Base-by-base conservation (phyloP, 345 rosid species). In the Rhodamnia argentea region DNA sequence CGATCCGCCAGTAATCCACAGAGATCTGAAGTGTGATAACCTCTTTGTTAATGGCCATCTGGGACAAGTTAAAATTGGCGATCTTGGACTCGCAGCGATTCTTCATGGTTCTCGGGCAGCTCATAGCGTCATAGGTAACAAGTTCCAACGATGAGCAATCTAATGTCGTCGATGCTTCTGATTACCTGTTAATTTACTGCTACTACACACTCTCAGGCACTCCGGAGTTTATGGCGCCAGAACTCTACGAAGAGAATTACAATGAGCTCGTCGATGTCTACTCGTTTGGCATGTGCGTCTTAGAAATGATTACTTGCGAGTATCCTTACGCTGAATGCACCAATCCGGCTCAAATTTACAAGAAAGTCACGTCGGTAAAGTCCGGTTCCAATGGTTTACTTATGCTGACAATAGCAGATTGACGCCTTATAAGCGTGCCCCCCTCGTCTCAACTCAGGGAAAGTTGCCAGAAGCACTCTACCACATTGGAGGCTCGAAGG, bases 161-260 rank as follows among this genome's bases (percentile, higher is more conserved):
- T 4, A 50, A 52, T 52, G 54, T 13, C 53, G 24, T 47, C 54
- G 32, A 52, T 2, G 22, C 83, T 82, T 16, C 54, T 24, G 83
- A 40, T 32, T 32, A 32, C 44, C 24, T 16, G 78, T 70, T 20
- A 32, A 32, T 40, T 60, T 50, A 70, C 78, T 0, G 13, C 18
- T 3, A 2, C 37, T 57, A 82, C 51, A 13, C 40, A 9, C 59
- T 5, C 64, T 42, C 87, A 95, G 99, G 99, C 60, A 97, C 99
- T 12, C 99, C 99, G 10, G 99, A 97, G 52, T 97, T 96, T 88
- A 97, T 97, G 99, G 99, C 99, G 13, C 99, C 99, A 5, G 99
- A 97, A 88, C 89, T 97, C 40, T 97, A 97, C 52, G 98, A 96
- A 60, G 99, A 97, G 92, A 93, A 94, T 26, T 97, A 97, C 90